Evolutionary conservation across 495 filamentous ascomycete genomes (phyloP).

Genomic region (Ascobolus immersus): DNA sequence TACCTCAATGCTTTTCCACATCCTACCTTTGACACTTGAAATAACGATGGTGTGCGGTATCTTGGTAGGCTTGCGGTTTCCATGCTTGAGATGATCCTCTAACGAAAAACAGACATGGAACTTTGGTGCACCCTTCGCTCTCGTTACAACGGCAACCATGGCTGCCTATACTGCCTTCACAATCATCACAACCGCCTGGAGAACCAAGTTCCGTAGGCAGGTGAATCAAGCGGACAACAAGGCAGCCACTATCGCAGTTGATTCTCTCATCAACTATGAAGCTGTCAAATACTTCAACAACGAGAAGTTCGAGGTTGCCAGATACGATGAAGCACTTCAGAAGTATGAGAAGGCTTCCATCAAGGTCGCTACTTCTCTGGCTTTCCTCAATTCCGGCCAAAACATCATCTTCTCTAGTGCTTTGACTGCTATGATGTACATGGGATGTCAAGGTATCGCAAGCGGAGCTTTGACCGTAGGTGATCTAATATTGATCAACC

Average conservation of each 20-base stretch:
- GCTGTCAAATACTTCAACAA: constrained; percentile 99
- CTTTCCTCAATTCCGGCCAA: constrained; percentile 90
- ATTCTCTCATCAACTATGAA: constrained; percentile 93
- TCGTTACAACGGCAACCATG: constrained; percentile 80
- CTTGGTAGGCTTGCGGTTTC: constrained; percentile 22
- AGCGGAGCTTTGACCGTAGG: constrained; percentile 66
- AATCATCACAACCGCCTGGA: constrained; percentile 82
- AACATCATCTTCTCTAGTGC: constrained; percentile 92
- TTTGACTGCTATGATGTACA: constrained; percentile 93
- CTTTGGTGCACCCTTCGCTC: constrained; percentile 73
- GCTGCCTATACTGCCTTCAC: constrained; percentile 81
- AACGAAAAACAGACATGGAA: constrained; percentile 48
- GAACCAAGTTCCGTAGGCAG: constrained; percentile 82
- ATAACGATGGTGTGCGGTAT: constrained; percentile 90
- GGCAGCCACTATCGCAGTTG: constrained; percentile 82
- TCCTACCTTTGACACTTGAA: constrained; percentile 78
- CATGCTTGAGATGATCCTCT: not conserved
- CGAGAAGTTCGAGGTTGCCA: constrained; percentile 70
- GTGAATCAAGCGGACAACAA: constrained; percentile 92
- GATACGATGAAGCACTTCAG: constrained; percentile 69
- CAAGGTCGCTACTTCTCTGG: constrained; percentile 79
- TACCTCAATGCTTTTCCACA: constrained; percentile 95
- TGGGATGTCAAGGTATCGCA: constrained; percentile 70
- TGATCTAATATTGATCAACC: constrained; percentile 94
- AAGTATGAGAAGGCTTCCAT: constrained; percentile 83